Evolutionary conservation across 805 yeast genomes (phyloP), one percentile per base, ranked within the genome.

Genomic region (Debaryomyces prosopidis): DNA sequence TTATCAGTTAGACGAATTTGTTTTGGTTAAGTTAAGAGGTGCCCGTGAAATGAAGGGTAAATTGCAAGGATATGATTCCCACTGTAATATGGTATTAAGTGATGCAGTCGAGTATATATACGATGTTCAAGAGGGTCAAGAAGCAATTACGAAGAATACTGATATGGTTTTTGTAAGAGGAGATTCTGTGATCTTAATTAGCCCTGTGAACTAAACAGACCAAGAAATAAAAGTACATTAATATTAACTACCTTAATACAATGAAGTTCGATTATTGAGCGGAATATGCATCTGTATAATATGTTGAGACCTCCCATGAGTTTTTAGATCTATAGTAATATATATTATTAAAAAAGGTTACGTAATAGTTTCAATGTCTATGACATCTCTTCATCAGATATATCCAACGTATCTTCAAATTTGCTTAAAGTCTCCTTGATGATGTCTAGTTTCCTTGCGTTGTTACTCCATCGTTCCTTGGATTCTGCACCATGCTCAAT

Each of bases 121-220:
- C 62, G 41, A 38, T 26, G 27, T 28, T 10, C 73, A 74, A 32
- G 58, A 83, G 12, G 82, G 76, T 4, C 79, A 75, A 3, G 55
- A 49, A n/a, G 69, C 71, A 2, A 57, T 51, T n/a, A 70, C 69
- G 30, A 86, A 83, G 59, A 76, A 77, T 50, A 79, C 89, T 14
- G 96, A 89, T 45, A 88, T 94, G 90, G 83, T 94, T 36, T 92
- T 92, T 68, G 91, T 94, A 12, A 84, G 99, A 71, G 99, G 99
- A n/a, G 99, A 94, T 68, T 84, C 95, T 2, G 98, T 94, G 36
- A 89, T 95, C 41, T 76, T 91, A 54, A 84, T 94, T 43, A 82
- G 86, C 43, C 75, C 77, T 14, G 49, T 62, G 15, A 52, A 57
- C 23, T 61, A 53, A 36, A 48, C 62, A 14, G 51, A 57, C 23